These are phyloP conservation scores for Brasilioporus rufonigricans DNA, from an alignment of 768 basidiomycete genomes.

Conservation along the genomic window DNA sequence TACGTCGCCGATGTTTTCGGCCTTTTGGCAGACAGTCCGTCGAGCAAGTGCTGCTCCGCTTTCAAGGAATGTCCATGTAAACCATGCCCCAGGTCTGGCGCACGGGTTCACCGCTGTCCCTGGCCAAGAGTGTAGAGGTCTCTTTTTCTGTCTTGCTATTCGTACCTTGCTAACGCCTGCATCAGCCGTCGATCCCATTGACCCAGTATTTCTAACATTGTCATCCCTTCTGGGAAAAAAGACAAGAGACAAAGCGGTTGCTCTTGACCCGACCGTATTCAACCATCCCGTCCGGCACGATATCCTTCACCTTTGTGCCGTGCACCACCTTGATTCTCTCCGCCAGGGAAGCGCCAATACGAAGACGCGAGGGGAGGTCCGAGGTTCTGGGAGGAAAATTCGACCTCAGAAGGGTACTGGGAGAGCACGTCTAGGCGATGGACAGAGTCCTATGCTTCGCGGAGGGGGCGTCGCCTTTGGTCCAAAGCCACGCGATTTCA, in stretches of 20 bases:
- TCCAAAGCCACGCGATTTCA: slow-evolving; percentile 88
- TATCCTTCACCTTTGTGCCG: slow-evolving; percentile 89
- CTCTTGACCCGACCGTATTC: slow-evolving; percentile 81
- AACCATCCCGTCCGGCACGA: slow-evolving; percentile 85
- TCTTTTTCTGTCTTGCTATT: slow-evolving; percentile 4
- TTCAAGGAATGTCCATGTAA: not conserved
- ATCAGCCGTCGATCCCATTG: slow-evolving; percentile 37
- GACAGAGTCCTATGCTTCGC: slow-evolving; percentile 79
- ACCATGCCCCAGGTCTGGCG: not conserved
- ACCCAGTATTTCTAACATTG: slow-evolving; percentile 61
- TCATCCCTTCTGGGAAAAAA: slow-evolving; percentile 51
- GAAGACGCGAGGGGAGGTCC: slow-evolving; percentile 88
- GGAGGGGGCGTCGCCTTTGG: slow-evolving; percentile 95
- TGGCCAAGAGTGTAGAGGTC: slow-evolving; percentile 17
- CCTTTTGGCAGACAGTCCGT: slow-evolving; percentile 13
- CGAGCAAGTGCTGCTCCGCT: slow-evolving; percentile 8
- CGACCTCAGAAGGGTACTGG: slow-evolving; percentile 91
- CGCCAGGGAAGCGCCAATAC: slow-evolving; percentile 92
- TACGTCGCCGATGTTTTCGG: slow-evolving; percentile 16
- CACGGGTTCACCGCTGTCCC: slow-evolving; percentile 9
- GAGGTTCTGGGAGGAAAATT: slow-evolving; percentile 86
- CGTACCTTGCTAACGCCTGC: slow-evolving; percentile 5
- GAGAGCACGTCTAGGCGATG: slow-evolving; percentile 85
- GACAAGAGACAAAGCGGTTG: slow-evolving; percentile 47
- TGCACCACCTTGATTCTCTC: slow-evolving; percentile 81